phyloP scores from a whole-genome alignment of 1,284 basidiomycete genomes.

The Mycosarcoma mackinlayi region DNA sequence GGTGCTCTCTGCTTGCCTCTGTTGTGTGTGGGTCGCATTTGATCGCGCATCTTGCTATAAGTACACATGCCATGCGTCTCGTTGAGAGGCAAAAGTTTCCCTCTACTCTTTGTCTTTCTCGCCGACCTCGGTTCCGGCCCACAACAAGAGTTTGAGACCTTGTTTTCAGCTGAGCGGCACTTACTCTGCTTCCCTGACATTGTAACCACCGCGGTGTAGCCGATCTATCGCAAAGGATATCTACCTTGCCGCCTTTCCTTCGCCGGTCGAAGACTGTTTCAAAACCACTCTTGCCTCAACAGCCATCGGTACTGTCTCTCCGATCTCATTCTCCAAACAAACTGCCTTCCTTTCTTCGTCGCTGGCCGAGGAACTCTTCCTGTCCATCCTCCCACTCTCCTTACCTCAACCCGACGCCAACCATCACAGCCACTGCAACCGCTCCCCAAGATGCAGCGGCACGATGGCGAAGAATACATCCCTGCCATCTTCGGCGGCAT shows the following conservation, averaged over 20 bases:
- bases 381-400: not conserved
- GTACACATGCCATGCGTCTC: too few relatives aligned
- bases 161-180: not conserved
- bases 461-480: constrained; percentile 36
- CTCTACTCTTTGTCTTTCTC: too few relatives aligned
- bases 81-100: too few relatives aligned
- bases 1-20: too few relatives aligned
- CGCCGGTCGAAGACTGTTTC: constrained; percentile 8
- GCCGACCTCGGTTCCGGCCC: too few relatives aligned
- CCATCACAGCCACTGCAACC: not conserved
- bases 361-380: not conserved
- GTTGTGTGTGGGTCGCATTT: too few relatives aligned
- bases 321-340: too few relatives aligned
- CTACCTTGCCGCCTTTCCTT: not conserved
- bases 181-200: too few relatives aligned
- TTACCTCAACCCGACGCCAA: not conserved
- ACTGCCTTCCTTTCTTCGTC: too few relatives aligned
- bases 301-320: too few relatives aligned
- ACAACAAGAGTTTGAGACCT: not conserved
- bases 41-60: too few relatives aligned
- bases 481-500: constrained; percentile 16
- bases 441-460: constrained; percentile 28
- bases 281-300: not conserved
- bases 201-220: too few relatives aligned
- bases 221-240: not conserved